phyloP scores from a whole-genome alignment of 2,329 filamentous ascomycete genomes.

The Fusarium sp. region DNA sequence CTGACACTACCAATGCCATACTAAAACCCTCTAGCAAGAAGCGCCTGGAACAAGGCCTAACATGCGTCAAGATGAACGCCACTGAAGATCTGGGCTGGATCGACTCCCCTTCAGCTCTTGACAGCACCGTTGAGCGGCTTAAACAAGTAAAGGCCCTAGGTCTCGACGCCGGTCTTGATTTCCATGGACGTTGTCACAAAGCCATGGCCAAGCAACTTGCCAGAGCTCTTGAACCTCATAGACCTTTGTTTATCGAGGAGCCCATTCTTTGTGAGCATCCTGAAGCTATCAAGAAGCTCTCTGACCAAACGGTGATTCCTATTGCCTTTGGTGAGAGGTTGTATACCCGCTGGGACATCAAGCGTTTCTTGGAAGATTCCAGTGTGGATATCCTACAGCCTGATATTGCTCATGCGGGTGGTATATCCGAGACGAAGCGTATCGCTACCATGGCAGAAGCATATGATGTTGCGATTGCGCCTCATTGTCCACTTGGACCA shows the following conservation, averaged over 20 bases:
- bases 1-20: slow-evolving; percentile 59
- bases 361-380: slow-evolving; percentile 76
- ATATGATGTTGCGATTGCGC: slow-evolving; percentile 79
- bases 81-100: slow-evolving; percentile 83
- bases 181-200: slow-evolving; percentile 81
- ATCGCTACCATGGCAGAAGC: slow-evolving; percentile 80
- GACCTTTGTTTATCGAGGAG: slow-evolving; percentile 82
- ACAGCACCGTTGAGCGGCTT: slow-evolving; percentile 74
- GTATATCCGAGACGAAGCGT: slow-evolving; percentile 77
- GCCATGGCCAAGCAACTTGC: slow-evolving; percentile 86
- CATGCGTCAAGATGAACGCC: slow-evolving; percentile 82
- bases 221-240: slow-evolving; percentile 73
- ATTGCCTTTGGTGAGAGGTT: slow-evolving; percentile 81
- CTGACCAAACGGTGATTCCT: slow-evolving; percentile 61
- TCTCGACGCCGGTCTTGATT: slow-evolving; percentile 81
- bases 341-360: slow-evolving; percentile 79
- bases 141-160: slow-evolving; percentile 77
- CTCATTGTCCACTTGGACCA: slow-evolving; percentile 80
- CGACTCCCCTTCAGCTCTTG: slow-evolving; percentile 75
- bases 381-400: slow-evolving; percentile 80
- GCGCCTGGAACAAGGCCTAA: slow-evolving; percentile 63
- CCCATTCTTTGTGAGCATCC: slow-evolving; percentile 77
- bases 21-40: slow-evolving; percentile 49
- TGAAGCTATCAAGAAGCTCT: slow-evolving; percentile 67
- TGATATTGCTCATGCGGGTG: slow-evolving; percentile 78